phyloP scores from a whole-genome alignment of 2,329 filamentous ascomycete genomes.

The Fusarium poae region DNA sequence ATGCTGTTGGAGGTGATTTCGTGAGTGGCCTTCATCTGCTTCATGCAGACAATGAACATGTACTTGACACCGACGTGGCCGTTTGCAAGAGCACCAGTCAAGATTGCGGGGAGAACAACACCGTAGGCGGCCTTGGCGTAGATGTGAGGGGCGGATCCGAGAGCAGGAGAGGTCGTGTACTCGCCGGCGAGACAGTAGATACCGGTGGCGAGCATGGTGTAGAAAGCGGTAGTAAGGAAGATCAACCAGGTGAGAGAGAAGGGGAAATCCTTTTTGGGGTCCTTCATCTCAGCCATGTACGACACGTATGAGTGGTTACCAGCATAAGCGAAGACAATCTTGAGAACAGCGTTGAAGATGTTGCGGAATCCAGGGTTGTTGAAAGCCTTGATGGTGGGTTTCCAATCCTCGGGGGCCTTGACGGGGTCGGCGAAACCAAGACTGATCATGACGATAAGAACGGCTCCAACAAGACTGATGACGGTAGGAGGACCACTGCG shows the following conservation, averaged over 20 bases:
- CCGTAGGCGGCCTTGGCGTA: slow-evolving; percentile 44
- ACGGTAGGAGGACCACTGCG: slow-evolving; percentile 21
- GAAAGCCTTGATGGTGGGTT: slow-evolving; percentile 20
- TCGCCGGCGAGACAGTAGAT: slow-evolving; percentile 44
- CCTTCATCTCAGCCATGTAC: slow-evolving; percentile 44
- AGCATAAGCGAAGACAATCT: slow-evolving; percentile 41
- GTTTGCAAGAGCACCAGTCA: slow-evolving; percentile 39
- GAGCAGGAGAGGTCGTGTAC: slow-evolving; percentile 33
- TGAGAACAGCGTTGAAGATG: slow-evolving; percentile 29
- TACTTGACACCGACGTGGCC: slow-evolving; percentile 45
- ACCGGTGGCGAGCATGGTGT: slow-evolving; percentile 34
- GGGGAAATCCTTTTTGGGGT: slow-evolving; percentile 39
- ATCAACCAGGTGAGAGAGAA: slow-evolving; percentile 32
- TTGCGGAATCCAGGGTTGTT: slow-evolving; percentile 29
- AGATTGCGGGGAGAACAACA: slow-evolving; percentile 33
- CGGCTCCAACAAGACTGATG: slow-evolving; percentile 16
- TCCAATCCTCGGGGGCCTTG: slow-evolving; percentile 11
- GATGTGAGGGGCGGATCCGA: slow-evolving; percentile 35
- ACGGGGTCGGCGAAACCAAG: slow-evolving; percentile 17
- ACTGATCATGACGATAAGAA: slow-evolving; percentile 31
- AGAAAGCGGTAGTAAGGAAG: slow-evolving; percentile 25
- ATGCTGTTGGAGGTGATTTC: slow-evolving; percentile 29
- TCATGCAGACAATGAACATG: slow-evolving; percentile 23
- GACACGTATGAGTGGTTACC: slow-evolving; percentile 43
- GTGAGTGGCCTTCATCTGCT: slow-evolving; percentile 18